phyloP scores from a whole-genome alignment of 768 basidiomycete species.

The Naganishia onofrii region DNA sequence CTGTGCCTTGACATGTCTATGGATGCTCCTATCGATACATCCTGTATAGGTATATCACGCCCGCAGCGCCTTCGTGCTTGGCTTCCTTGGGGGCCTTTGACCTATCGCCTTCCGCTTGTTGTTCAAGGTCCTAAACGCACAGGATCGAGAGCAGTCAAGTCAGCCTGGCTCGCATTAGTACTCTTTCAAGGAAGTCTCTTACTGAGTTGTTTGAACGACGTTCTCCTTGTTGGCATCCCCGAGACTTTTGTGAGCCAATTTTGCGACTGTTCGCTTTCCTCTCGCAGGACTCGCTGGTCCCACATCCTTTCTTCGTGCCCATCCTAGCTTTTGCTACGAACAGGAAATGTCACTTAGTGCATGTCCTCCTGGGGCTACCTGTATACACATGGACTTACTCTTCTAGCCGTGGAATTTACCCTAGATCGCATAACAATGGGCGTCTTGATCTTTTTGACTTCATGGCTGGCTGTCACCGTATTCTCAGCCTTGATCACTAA shows the following conservation, averaged over 20 bases:
- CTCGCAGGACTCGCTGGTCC: background rate
- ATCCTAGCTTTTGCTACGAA: constrained; percentile 16
- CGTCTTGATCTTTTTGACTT: background rate
- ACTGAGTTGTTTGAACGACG: background rate
- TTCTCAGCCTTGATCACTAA: background rate
- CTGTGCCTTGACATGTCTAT: background rate
- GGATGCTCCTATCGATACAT: background rate
- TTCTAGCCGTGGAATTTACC: background rate
- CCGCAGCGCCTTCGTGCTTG: constrained; percentile 2
- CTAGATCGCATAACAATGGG: background rate
- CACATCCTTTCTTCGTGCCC: constrained; percentile 7
- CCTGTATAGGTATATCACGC: background rate
- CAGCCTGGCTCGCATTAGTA: background rate
- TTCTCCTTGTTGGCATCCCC: constrained; percentile 3
- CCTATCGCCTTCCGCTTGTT: background rate
- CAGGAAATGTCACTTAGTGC: background rate
- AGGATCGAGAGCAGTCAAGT: background rate
- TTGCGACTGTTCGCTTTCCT: background rate
- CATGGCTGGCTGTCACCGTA: background rate
- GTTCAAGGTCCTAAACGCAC: background rate
- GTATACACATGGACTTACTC: background rate
- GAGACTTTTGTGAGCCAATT: background rate
- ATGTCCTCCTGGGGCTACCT: background rate
- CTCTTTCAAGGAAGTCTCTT: background rate
- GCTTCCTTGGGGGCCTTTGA: background rate